Evolutionary conservation across 257 asterid species (phyloP).

Genomic region (Solanum phureja): DNA sequence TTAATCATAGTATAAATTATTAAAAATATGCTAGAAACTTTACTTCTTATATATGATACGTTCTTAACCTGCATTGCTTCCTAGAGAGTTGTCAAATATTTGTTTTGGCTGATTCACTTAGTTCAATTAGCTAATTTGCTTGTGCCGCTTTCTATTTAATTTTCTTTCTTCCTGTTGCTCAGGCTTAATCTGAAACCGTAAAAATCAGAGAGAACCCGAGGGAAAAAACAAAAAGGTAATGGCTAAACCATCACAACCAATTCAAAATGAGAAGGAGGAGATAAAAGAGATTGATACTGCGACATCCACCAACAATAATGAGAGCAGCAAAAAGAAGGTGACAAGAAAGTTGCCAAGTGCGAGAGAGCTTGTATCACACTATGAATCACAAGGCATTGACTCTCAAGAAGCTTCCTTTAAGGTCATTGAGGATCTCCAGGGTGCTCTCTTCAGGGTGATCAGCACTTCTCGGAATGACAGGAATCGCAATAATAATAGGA

Average conservation of each 20-base stretch:
- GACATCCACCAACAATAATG: neutral
- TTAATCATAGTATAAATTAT: neutral
- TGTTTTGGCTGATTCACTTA: neutral
- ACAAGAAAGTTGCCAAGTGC: slow-evolving; percentile 56
- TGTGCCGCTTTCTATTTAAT: neutral
- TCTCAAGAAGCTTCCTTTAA: slow-evolving; percentile 71
- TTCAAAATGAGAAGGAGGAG: neutral
- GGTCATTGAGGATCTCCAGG: slow-evolving; percentile 81
- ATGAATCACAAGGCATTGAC: slow-evolving; percentile 73
- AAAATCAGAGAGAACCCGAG: neutral
- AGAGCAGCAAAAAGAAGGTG: slow-evolving; percentile 11
- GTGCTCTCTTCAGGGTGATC: slow-evolving; percentile 48
- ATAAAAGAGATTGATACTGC: neutral
- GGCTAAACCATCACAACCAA: neutral
- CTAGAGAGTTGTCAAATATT: neutral
- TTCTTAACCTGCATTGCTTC: neutral
- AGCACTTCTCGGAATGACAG: slow-evolving; percentile 13
- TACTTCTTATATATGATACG: neutral
- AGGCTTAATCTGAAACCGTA: neutral
- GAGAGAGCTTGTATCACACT: slow-evolving; percentile 62
- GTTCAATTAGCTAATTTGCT: neutral
- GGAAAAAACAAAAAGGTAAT: neutral
- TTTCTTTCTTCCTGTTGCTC: neutral
- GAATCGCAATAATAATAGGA: slow-evolving; percentile 17
- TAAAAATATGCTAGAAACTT: neutral